These are phyloP conservation scores for Raddia guianensis DNA, from an alignment of 176 grass and related monocot species.

Conservation along the genomic window DNA sequence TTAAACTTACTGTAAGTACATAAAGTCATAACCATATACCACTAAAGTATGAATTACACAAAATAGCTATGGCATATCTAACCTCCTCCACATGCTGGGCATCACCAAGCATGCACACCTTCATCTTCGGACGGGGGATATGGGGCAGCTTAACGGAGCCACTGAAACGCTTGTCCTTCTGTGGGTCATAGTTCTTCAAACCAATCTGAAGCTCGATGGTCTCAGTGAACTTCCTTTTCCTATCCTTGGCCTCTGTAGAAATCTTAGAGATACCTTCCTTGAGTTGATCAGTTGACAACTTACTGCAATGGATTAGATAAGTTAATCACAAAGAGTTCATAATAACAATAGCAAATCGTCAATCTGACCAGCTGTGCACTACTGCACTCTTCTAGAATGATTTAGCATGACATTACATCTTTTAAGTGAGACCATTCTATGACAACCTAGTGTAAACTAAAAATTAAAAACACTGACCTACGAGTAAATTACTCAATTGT, in stretches of 20 bases:
- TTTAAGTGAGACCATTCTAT: background rate
- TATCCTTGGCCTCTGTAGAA: slow-evolving; percentile 55
- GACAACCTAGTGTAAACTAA: background rate
- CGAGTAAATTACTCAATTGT: background rate
- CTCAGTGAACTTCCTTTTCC: slow-evolving; percentile 76
- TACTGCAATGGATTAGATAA: slow-evolving; percentile 50
- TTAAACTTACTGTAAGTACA: background rate
- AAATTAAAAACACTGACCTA: background rate
- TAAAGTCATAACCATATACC: background rate
- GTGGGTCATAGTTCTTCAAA: slow-evolving; percentile 84
- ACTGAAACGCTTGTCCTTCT: slow-evolving; percentile 87
- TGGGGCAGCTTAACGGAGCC: slow-evolving; percentile 79
- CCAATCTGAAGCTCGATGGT: slow-evolving; percentile 82
- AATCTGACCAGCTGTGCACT: background rate
- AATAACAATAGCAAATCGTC: background rate
- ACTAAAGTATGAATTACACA: background rate
- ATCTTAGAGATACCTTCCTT: slow-evolving; percentile 62
- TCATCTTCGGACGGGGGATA: slow-evolving; percentile 81
- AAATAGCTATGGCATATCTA: background rate
- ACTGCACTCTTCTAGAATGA: background rate
- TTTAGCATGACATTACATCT: background rate
- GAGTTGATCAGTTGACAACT: slow-evolving; percentile 56
- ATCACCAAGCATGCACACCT: slow-evolving; percentile 90
- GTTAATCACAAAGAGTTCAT: background rate
- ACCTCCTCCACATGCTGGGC: slow-evolving; percentile 80